Conservation (phyloP, 257 asterid genomes). For the Gentiana straminea region DNA sequence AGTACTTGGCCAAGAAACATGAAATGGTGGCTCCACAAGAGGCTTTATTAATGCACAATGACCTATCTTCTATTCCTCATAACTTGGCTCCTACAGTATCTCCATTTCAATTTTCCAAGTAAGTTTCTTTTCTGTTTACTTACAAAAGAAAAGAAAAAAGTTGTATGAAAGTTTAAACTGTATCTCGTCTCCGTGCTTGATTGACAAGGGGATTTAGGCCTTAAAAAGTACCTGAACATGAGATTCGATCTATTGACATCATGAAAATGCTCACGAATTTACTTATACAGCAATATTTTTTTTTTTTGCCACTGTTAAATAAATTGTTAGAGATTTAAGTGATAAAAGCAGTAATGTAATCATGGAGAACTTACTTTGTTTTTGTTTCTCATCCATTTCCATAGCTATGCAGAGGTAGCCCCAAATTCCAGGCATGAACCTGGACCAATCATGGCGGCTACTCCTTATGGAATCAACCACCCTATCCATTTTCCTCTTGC, state of each 20-base stretch:
- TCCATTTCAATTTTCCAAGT: constrained; percentile 39
- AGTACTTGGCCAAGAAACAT: constrained; percentile 16
- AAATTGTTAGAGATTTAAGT: too few species aligned
- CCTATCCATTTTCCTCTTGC: too few species aligned
- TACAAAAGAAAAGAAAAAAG: not conserved
- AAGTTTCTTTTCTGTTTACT: constrained; percentile 13
- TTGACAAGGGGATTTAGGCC: not conserved
- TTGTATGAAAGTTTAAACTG: too few species aligned
- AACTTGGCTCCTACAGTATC: constrained; percentile 57
- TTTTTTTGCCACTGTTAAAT: too few species aligned
- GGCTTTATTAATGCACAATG: constrained; percentile 19
- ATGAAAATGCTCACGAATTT: too few species aligned
- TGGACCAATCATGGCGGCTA: too few species aligned
- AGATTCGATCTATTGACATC: too few species aligned
- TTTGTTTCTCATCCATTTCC: constrained; percentile 8
- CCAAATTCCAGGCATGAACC: constrained; percentile 24
- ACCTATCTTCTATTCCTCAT: constrained; percentile 22
- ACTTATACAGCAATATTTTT: too few species aligned
- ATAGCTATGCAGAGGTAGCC: constrained; percentile 34
- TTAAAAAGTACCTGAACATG: too few species aligned
- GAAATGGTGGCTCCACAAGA: constrained; percentile 18
- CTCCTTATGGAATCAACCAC: too few species aligned
- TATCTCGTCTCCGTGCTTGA: constrained; percentile 1
- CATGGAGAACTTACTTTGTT: not conserved
- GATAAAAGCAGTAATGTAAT: too few species aligned